A percentile compares a stretch with the other conserved stretches of the same genome.
Evolutionary conservation across 345 rosid genomes (phyloP).

Genomic region (Eucalyptus tenuipes): DNA sequence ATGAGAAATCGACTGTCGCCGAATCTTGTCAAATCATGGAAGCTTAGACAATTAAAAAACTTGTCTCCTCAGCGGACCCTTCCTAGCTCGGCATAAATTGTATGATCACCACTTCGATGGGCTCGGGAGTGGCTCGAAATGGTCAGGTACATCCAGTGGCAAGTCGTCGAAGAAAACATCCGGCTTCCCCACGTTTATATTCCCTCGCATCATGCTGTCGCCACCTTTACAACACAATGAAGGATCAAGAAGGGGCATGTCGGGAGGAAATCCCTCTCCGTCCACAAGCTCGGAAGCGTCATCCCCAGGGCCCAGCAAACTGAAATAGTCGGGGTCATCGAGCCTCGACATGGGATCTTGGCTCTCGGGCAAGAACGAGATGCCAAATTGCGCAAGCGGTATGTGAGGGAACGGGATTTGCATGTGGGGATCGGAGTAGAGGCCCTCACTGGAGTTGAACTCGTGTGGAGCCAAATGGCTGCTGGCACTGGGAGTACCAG

Average conservation of each 20-base stretch:
- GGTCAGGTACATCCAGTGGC: conserved; percentile 64
- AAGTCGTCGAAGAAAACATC: conserved; percentile 65
- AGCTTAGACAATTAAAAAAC: neutral
- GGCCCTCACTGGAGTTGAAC: conserved; percentile 9
- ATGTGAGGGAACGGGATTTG: conserved; percentile 8
- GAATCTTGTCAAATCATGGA: neutral
- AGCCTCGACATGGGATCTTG: conserved; percentile 42
- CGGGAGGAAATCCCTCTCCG: conserved; percentile 17
- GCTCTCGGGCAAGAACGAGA: conserved; percentile 38
- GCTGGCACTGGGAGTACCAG: neutral
- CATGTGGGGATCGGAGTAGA: neutral
- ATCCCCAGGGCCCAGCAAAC: conserved; percentile 33
- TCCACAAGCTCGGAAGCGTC: conserved; percentile 11
- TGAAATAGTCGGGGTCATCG: conserved; percentile 44
- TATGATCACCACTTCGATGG: conserved; percentile 23
- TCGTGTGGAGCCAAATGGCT: conserved; percentile 21
- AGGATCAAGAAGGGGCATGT: conserved; percentile 12
- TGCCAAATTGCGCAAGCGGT: conserved; percentile 13
- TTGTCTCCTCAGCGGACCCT: neutral
- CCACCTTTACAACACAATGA: conserved; percentile 13
- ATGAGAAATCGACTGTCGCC: neutral
- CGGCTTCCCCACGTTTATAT: neutral
- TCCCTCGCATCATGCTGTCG: conserved; percentile 9
- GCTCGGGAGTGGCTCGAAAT: conserved; percentile 36
- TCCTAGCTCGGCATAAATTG: neutral